phyloP scores from a whole-genome alignment of 768 basidiomycete genomes.

The Boletellus ananas region DNA sequence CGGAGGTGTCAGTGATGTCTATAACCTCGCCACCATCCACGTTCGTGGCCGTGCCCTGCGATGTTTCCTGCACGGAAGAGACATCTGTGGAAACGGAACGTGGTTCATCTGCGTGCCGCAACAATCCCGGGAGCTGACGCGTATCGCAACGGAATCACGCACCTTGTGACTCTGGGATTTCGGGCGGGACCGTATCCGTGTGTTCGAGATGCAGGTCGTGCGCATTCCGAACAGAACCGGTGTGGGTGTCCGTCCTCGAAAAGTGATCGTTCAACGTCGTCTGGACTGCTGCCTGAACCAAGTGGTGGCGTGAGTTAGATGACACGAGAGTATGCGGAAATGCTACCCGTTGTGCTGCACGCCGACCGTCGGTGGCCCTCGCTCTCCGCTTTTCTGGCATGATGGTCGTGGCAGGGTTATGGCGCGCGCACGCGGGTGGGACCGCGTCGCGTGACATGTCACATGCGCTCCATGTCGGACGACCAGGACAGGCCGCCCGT shows the following conservation, averaged over 20 bases:
- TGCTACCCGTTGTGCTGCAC: slow-evolving; percentile 18
- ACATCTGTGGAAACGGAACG: slow-evolving; percentile 26
- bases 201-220: slow-evolving; percentile 1
- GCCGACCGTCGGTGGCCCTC: slow-evolving; percentile 10
- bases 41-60: slow-evolving; percentile 1
- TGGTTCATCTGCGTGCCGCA: slow-evolving; percentile 17
- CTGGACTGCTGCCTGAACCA: slow-evolving; percentile 19
- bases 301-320: slow-evolving; percentile 6
- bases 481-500: slow-evolving; percentile 11
- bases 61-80: slow-evolving; percentile 2
- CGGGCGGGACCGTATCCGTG: neutral
- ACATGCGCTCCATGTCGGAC: slow-evolving; percentile 4
- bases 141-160: slow-evolving; percentile 8
- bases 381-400: slow-evolving; percentile 28
- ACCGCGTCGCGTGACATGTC: slow-evolving; percentile 26
- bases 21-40: slow-evolving; percentile 18
- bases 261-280: slow-evolving; percentile 28
- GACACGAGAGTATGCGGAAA: neutral
- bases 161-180: slow-evolving; percentile 4
- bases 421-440: neutral
- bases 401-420: neutral
- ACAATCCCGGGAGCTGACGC: neutral
- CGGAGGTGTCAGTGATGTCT: slow-evolving; percentile 19
- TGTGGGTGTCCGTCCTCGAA: slow-evolving; percentile 10
- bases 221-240: neutral